phyloP scores from a whole-genome alignment of 2,329 filamentous ascomycete species.

The Dendryphion nanum region DNA sequence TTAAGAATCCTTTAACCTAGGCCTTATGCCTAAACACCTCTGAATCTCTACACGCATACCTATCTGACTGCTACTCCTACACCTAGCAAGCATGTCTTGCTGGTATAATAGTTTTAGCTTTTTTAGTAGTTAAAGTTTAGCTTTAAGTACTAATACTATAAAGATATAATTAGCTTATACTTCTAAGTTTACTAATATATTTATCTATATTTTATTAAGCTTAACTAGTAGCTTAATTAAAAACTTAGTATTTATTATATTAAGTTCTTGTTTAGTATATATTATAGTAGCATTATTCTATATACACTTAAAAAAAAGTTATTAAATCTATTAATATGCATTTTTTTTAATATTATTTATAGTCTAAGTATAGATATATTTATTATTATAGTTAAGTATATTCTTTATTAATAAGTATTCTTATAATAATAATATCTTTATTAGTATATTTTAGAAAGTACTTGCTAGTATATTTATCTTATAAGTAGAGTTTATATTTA shows the following conservation, averaged over 20 bases:
- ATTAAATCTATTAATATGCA: slow-evolving; percentile 18
- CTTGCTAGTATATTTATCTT: background rate
- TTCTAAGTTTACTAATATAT: background rate
- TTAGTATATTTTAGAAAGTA: background rate
- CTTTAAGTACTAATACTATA: background rate
- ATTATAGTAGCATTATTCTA: background rate
- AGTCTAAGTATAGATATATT: background rate
- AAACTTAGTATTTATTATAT: background rate
- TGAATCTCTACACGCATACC: too few relatives aligned
- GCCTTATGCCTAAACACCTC: too few relatives aligned
- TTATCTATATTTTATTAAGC: background rate
- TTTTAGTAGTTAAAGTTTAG: background rate
- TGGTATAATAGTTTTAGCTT: background rate
- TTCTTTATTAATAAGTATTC: background rate
- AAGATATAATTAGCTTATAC: background rate
- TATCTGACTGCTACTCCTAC: background rate
- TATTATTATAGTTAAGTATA: background rate
- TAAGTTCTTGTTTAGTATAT: background rate
- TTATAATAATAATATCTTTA: background rate
- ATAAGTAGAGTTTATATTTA: background rate
- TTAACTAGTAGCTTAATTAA: background rate
- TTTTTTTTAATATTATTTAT: background rate
- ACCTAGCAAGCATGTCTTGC: background rate
- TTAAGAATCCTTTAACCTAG: too few relatives aligned
- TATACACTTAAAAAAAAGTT: background rate